phyloP scores from a whole-genome alignment of 176 grass and related monocot species.

The Triticum monococcum region DNA sequence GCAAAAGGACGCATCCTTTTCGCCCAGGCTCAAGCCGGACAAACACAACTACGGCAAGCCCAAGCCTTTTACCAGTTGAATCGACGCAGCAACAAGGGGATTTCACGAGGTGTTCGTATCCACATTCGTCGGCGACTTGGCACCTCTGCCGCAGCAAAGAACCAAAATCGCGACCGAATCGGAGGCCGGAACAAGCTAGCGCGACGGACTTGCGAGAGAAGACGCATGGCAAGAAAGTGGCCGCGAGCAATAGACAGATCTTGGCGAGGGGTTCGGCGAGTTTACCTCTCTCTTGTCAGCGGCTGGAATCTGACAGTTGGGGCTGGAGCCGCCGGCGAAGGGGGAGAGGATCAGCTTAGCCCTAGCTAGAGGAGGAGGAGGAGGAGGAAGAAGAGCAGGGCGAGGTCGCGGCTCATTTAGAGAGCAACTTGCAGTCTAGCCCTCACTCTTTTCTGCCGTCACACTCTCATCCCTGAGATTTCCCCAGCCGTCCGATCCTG shows the following conservation, averaged over 20 bases:
- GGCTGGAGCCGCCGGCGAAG: neutral
- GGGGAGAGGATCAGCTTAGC: neutral
- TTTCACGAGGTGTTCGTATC: neutral
- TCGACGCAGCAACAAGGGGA: neutral
- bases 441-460: neutral
- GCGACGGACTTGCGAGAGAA: neutral
- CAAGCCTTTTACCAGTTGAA: neutral
- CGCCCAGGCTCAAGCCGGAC: neutral
- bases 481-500: neutral
- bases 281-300: constrained; percentile 11
- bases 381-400: neutral
- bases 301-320: neutral
- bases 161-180: neutral
- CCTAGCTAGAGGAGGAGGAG: neutral
- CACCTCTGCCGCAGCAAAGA: neutral
- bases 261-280: neutral
- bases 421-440: neutral
- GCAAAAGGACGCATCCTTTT: neutral
- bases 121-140: neutral
- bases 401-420: neutral
- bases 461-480: neutral
- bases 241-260: constrained; percentile 2
- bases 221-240: neutral
- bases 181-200: neutral
- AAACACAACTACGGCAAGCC: neutral